Base-by-base conservation (phyloP, 1,139 yeast species). In the Taphrina communis region DNA sequence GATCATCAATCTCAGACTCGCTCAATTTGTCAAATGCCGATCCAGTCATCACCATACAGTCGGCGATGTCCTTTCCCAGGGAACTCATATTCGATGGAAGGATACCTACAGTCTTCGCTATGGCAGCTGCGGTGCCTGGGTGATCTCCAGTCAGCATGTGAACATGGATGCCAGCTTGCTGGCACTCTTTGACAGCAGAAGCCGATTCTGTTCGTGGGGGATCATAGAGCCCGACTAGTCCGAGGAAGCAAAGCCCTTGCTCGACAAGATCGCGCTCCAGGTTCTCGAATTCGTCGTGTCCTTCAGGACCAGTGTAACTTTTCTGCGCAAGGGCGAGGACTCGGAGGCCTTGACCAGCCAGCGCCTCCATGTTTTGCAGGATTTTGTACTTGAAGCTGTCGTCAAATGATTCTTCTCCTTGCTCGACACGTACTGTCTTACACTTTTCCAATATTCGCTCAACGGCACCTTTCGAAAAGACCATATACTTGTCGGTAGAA, bases 81-180 rank as follows among this genome's bases (percentile, higher is more conserved):
- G 60, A 21, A 41, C 61, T 55, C 71, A 76, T 88, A 38, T 50
- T 53, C 41, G 60, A 63, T 9, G 97, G 97, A 66, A 91, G 79
- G 72, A 88, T 88, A 25, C 96, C 97, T 56, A 90, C 96, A 78
- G 89, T 93, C 76, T 86, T 88, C 12, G 96, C 94, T 79, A 89
- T 89, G 1, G 94, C 92, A 70, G 83, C 81, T 35, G 95, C 96
- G 60, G 96, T 89, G 56, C 89, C 89, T 2, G 90, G 90, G 75
- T 88, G 94, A 76, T 89, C 95, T 73, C 96, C 95, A 36, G 95
- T 89, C 67, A 89, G 84, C 95, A 89, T 89, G 74, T 87, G 92
- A 60, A 89, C 95, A 74, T 87, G 86, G 73, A 89, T 87, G 69
- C 95, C 95, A 25, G 95, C 95, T 62, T 78, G 80, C 75, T 88